Conservation (phyloP, 2,329 filamentous ascomycete species). For the Cladosporium oxysporum region DNA sequence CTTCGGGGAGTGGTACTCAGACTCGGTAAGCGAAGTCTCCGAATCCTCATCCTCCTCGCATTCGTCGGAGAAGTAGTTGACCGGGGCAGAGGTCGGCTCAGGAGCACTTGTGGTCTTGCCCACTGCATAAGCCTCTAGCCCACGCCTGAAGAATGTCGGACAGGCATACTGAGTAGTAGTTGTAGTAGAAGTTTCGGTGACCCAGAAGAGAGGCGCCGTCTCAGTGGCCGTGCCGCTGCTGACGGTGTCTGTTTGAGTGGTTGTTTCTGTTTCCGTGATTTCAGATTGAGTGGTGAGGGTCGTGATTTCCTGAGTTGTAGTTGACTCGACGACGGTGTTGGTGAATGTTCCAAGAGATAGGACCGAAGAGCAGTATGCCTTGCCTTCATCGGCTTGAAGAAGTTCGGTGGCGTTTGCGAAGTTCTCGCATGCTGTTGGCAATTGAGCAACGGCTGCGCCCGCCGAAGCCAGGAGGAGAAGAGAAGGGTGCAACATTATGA, state of each 20-base stretch:
- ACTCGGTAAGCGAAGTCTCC: neutral
- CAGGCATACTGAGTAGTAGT: neutral
- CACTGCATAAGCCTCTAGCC: neutral
- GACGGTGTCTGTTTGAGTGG: neutral
- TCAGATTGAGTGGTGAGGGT: neutral
- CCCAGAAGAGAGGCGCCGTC: neutral
- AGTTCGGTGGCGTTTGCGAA: neutral
- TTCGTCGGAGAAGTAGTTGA: neutral
- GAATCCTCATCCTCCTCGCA: neutral
- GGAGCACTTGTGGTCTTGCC: neutral
- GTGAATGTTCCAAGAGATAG: neutral
- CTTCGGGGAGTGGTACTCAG: neutral
- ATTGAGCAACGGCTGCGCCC: neutral
- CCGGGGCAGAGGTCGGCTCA: neutral
- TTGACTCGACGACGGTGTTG: neutral
- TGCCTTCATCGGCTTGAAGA: slow-evolving; percentile 1
- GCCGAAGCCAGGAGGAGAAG: slow-evolving; percentile 4
- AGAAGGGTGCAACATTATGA: slow-evolving; percentile 10
- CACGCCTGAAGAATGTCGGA: neutral
- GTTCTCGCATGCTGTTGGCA: neutral
- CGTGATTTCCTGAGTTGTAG: neutral
- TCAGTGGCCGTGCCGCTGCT: neutral
- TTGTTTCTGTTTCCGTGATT: neutral
- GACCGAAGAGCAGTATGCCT: slow-evolving; percentile 4
- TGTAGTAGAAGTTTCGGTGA: neutral